A percentile compares a stretch with the other conserved stretches of the same genome.
These are phyloP conservation scores for Populus pruinosa DNA, from an alignment of 345 rosid species.

Conservation along the genomic window DNA sequence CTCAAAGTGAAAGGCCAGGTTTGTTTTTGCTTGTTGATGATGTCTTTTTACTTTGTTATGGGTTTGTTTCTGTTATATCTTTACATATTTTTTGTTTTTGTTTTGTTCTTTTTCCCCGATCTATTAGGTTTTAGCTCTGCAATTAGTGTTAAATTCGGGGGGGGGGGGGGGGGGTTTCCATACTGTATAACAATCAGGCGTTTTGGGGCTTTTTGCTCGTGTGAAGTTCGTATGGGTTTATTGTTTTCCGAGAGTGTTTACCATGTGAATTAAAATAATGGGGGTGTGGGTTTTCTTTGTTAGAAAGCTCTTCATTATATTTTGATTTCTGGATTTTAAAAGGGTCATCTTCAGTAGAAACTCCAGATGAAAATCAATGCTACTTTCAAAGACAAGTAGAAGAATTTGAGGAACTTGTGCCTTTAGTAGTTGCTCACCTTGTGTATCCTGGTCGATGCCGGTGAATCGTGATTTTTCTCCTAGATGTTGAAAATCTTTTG, in stretches of 20 bases:
- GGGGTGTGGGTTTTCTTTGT: background rate
- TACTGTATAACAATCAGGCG: no score
- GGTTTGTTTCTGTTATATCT: background rate
- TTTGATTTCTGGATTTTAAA: background rate
- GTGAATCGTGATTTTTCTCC: background rate
- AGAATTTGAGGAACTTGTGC: background rate
- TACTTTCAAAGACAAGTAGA: background rate
- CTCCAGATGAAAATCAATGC: background rate
- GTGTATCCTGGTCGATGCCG: background rate
- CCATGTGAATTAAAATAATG: background rate
- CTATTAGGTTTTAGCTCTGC: background rate
- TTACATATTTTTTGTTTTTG: background rate
- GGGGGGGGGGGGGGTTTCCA: no score
- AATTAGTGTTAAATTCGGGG: background rate
- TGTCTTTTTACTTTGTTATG: background rate
- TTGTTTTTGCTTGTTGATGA: background rate
- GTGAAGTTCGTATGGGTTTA: background rate
- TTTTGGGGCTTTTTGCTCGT: background rate
- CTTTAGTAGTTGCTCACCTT: background rate
- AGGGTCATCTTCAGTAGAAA: background rate
- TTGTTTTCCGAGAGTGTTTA: background rate
- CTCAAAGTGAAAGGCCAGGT: conserved; percentile 93
- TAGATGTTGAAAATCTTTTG: background rate
- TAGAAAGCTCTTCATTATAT: background rate
- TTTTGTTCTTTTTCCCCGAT: background rate